A percentile compares a stretch with the other conserved stretches of the same genome.
Evolutionary conservation across 1,284 basidiomycete genomes (phyloP).

Genomic region (Cutaneotrichosporon daszewskae): DNA sequence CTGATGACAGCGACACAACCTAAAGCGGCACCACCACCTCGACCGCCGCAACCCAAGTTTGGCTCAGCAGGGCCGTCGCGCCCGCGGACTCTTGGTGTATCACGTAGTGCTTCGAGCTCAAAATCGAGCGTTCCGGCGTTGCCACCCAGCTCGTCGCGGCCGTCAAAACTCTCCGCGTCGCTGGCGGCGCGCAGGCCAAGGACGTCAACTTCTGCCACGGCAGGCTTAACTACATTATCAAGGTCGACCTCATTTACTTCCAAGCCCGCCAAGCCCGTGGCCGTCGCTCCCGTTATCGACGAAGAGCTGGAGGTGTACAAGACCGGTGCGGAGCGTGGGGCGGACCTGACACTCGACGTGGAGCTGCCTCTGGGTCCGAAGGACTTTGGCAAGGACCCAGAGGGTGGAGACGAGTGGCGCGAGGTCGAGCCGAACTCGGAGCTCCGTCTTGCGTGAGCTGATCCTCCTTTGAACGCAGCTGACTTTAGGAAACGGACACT

Average conservation of each 20-base stretch:
- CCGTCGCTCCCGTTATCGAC: background rate
- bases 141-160: too few relatives aligned
- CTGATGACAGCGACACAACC: background rate
- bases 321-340: conserved; percentile 48
- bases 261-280: too few relatives aligned
- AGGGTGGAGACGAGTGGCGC: conserved; percentile 32
- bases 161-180: background rate
- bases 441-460: conserved; percentile 69
- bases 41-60: background rate
- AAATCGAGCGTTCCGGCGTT: background rate
- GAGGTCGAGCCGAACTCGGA: conserved; percentile 8
- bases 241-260: too few relatives aligned
- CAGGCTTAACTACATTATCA: too few relatives aligned
- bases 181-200: background rate
- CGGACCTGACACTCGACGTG: conserved; percentile 65
- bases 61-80: background rate
- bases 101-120: too few relatives aligned
- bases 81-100: too few relatives aligned
- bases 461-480: background rate
- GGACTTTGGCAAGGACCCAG: conserved; percentile 51
- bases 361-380: conserved; percentile 67
- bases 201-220: too few relatives aligned
- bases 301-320: conserved; percentile 13
- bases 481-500: conserved; percentile 61
- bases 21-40: background rate